Conservation (phyloP, 495 filamentous ascomycete species). For the Evansstolkia leycettana region DNA sequence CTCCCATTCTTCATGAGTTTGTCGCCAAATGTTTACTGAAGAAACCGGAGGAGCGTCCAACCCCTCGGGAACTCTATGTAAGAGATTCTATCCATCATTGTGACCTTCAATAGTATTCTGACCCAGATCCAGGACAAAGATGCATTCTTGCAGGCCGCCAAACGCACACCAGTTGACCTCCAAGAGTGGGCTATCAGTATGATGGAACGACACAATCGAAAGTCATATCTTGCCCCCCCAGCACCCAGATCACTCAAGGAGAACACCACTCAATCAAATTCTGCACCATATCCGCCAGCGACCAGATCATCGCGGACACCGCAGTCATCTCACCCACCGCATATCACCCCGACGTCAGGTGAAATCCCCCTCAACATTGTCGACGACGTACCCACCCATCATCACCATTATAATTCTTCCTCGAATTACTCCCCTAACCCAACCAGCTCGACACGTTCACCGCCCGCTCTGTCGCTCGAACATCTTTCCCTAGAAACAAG, state of each 20-base stretch:
- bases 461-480: conserved; percentile 25
- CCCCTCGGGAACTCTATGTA: conserved; percentile 71
- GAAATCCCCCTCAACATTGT: conserved; percentile 53
- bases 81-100: conserved; percentile 3
- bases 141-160: conserved; percentile 85
- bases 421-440: conserved; percentile 14
- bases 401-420: conserved; percentile 12
- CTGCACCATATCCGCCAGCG: conserved; percentile 13
- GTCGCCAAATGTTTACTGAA: conserved; percentile 93
- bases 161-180: conserved; percentile 84
- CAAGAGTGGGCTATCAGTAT: conserved; percentile 81
- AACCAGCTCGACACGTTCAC: conserved; percentile 18
- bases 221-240: conserved; percentile 69
- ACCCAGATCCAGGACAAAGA: conserved; percentile 58
- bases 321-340: conserved; percentile 23
- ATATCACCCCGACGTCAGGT: conserved; percentile 49
- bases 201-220: conserved; percentile 84
- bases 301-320: conserved; percentile 39
- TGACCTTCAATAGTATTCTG: conserved; percentile 3
- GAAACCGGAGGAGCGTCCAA: conserved; percentile 73
- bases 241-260: conserved; percentile 36
- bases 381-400: conserved; percentile 21
- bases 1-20: conserved; percentile 86
- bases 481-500: conserved; percentile 28
- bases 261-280: conserved; percentile 6